Conservation (phyloP, 176 grass and related monocot genomes). For the Tillandsia leiboldiana region DNA sequence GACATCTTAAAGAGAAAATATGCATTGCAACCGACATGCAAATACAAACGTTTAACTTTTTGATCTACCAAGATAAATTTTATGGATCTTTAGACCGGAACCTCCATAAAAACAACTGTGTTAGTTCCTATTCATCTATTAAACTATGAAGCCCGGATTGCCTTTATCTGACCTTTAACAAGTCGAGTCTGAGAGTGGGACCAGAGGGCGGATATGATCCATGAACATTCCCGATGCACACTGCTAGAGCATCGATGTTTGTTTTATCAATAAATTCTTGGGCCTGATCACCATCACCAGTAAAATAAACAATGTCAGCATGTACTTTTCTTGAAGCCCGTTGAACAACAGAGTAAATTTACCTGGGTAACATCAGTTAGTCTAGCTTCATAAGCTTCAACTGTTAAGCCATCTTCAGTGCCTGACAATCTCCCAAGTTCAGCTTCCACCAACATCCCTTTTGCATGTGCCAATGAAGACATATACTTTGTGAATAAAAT, state of each 20-base stretch:
- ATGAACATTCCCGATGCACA: conserved; percentile 95
- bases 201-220: conserved; percentile 74
- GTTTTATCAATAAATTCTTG: conserved; percentile 76
- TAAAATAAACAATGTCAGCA: conserved; percentile 1
- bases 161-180: conserved; percentile 66
- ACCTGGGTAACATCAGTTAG: conserved; percentile 79
- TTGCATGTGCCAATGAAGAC: conserved; percentile 49
- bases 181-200: conserved; percentile 68
- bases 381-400: conserved; percentile 78
- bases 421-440: conserved; percentile 87
- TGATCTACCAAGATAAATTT: no score
- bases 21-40: no score
- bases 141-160: conserved; percentile 1
- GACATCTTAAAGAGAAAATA: neutral
- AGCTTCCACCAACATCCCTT: conserved; percentile 82
- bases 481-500: conserved; percentile 55
- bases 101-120: no score
- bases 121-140: neutral
- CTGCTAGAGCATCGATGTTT: conserved; percentile 69
- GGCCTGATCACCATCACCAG: conserved; percentile 49
- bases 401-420: conserved; percentile 80
- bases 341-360: conserved; percentile 12
- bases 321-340: neutral
- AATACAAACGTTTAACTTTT: no score
- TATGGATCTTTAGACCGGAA: no score